Conservation (phyloP, 2,329 filamentous ascomycete species). For the Penicillium aurantiogriseum region DNA sequence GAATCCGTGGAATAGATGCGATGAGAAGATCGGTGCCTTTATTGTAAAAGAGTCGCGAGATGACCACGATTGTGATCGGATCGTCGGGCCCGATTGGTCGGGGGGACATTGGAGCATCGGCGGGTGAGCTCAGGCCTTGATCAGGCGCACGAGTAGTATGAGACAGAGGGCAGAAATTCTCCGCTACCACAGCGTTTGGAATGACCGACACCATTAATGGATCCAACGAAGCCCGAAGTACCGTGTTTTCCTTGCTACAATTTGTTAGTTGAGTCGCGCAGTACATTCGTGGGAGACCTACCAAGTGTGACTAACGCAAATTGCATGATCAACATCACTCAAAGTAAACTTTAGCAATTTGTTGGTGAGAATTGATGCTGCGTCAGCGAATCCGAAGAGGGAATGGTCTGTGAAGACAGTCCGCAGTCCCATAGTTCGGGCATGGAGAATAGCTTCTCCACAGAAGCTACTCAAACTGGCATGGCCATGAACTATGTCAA, state of each 20-base stretch:
- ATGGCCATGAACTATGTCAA: constrained; percentile 98
- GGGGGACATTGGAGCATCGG: constrained; percentile 53
- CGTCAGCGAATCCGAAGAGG: constrained; percentile 94
- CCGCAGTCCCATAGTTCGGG: constrained; percentile 89
- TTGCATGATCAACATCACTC: constrained; percentile 96
- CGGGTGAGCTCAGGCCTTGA: constrained; percentile 20
- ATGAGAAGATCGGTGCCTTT: constrained; percentile 98
- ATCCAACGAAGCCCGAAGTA: constrained; percentile 88
- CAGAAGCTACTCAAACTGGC: constrained; percentile 89
- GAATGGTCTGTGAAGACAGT: constrained; percentile 98
- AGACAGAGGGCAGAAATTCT: constrained; percentile 80
- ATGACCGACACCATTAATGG: constrained; percentile 97
- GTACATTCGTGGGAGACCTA: constrained; percentile 42
- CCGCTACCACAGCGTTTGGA: constrained; percentile 93
- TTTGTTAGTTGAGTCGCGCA: background rate
- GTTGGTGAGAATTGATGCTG: constrained; percentile 91
- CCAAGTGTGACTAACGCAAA: constrained; percentile 98
- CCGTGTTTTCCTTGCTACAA: constrained; percentile 90
- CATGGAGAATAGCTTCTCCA: constrained; percentile 92
- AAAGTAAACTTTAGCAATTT: constrained; percentile 94
- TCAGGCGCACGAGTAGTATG: constrained; percentile 45
- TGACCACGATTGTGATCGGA: constrained; percentile 92
- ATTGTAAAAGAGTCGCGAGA: constrained; percentile 97
- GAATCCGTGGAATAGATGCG: constrained; percentile 87
- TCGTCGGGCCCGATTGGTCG: constrained; percentile 76